These are phyloP conservation scores for Cercospora citrullina DNA, from an alignment of 2,329 filamentous ascomycete genomes.

Conservation along the genomic window DNA sequence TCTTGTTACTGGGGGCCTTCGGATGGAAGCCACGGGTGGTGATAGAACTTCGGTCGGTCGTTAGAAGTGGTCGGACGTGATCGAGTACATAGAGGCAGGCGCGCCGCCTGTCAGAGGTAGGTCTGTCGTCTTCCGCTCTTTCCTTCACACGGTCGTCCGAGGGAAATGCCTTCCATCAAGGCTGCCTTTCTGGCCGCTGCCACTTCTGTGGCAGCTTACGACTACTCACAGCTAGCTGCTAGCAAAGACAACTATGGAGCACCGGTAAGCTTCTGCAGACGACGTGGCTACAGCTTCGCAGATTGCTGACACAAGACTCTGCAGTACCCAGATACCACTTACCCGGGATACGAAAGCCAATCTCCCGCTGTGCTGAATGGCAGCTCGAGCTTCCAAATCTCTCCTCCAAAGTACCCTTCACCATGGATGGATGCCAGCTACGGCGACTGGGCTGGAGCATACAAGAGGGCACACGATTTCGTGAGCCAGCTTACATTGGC, in stretches of 20 bases:
- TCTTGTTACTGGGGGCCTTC: not conserved
- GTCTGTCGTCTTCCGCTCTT: constrained; percentile 1
- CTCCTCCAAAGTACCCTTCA: constrained; percentile 34
- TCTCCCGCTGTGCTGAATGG: constrained; percentile 32
- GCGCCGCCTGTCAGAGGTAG: not conserved
- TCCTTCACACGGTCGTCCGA: not conserved
- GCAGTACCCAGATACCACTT: constrained; percentile 33
- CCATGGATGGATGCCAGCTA: constrained; percentile 33
- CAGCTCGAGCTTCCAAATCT: constrained; percentile 29
- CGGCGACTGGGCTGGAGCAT: constrained; percentile 50
- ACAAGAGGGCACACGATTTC: constrained; percentile 35
- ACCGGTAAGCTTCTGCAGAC: constrained; percentile 16
- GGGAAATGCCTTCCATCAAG: constrained; percentile 21
- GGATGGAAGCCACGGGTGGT: not conserved
- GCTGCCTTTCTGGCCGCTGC: constrained; percentile 17
- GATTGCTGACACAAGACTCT: not conserved
- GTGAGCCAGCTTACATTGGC: constrained; percentile 38
- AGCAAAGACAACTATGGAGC: constrained; percentile 27
- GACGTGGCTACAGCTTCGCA: not conserved
- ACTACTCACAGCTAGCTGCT: constrained; percentile 25
- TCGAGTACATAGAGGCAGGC: not conserved
- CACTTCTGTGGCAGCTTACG: constrained; percentile 22
- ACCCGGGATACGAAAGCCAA: constrained; percentile 30
- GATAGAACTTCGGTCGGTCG: not conserved
- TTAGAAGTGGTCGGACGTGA: not conserved